phyloP scores from a whole-genome alignment of 1,284 basidiomycete genomes.

The Waitea zeae region DNA sequence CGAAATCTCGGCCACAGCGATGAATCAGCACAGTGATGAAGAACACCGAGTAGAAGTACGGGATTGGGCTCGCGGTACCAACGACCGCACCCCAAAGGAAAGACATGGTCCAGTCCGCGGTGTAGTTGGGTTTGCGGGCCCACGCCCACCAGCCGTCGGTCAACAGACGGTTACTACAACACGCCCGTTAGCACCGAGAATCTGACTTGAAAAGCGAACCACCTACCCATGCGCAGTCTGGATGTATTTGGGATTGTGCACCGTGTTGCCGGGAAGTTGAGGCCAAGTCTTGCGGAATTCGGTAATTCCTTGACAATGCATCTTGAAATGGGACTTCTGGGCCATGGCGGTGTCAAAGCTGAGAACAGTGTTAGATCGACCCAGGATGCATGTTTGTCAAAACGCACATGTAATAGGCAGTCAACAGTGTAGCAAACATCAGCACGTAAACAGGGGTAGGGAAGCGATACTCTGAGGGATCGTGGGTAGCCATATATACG shows the following conservation, averaged over 20 bases:
- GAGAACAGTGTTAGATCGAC: conserved; percentile 7
- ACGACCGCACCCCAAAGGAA: conserved; percentile 84
- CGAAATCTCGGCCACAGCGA: conserved; percentile 82
- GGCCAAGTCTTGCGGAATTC: conserved; percentile 87
- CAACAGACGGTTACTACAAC: conserved; percentile 64
- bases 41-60: conserved; percentile 91
- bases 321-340: conserved; percentile 96
- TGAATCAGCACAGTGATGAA: conserved; percentile 84
- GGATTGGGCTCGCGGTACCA: conserved; percentile 73
- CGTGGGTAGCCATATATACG: conserved; percentile 94
- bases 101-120: conserved; percentile 80
- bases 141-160: conserved; percentile 84
- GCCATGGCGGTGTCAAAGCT: conserved; percentile 93
- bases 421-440: conserved; percentile 61
- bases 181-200: background rate
- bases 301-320: conserved; percentile 85
- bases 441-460: conserved; percentile 58
- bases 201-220: background rate
- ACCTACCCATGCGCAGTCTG: conserved; percentile 83
- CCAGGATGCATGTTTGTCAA: background rate
- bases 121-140: conserved; percentile 81
- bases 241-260: conserved; percentile 82
- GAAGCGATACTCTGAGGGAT: conserved; percentile 79
- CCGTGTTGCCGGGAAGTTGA: conserved; percentile 74
- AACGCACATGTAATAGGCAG: conserved; percentile 72